phyloP scores from a whole-genome alignment of 345 rosid genomes.

The Cardamine chenopodiifolia region DNA sequence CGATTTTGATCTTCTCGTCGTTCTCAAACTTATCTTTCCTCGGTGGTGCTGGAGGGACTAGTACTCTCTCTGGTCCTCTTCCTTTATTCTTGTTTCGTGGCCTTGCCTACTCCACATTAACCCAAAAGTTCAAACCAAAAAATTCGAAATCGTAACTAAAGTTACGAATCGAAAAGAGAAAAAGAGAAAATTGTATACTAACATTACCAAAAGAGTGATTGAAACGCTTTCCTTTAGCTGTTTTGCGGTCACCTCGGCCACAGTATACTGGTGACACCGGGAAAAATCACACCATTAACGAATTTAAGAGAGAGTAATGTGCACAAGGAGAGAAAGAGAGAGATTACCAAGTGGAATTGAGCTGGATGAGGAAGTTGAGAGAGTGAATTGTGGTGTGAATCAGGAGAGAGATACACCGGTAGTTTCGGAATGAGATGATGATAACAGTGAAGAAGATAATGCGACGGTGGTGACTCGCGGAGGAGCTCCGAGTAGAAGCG shows the following conservation, averaged over 20 bases:
- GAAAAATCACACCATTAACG: neutral
- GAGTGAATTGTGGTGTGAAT: constrained; percentile 40
- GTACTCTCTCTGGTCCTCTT: constrained; percentile 76
- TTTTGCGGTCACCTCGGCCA: constrained; percentile 88
- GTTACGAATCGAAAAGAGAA: neutral
- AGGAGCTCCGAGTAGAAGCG: constrained; percentile 52
- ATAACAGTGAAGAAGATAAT: constrained; percentile 38
- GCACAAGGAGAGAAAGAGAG: constrained; percentile 32
- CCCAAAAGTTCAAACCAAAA: constrained; percentile 1
- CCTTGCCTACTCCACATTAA: constrained; percentile 63
- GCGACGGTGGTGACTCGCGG: constrained; percentile 41
- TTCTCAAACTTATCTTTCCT: constrained; percentile 68
- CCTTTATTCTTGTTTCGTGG: constrained; percentile 89
- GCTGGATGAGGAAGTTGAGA: constrained; percentile 44
- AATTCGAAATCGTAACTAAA: neutral
- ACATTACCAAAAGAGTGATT: constrained; percentile 93
- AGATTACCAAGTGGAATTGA: constrained; percentile 46
- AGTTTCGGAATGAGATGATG: constrained; percentile 58
- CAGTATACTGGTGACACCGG: constrained; percentile 57
- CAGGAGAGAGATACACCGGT: constrained; percentile 46
- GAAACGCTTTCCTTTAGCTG: constrained; percentile 90
- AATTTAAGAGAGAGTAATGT: neutral
- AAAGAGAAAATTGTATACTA: constrained; percentile 27
- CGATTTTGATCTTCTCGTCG: constrained; percentile 60
- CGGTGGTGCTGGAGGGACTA: constrained; percentile 67